Evolutionary conservation across 208 protist genomes (phyloP).

Genomic region (Leishmania martiniquensis): DNA sequence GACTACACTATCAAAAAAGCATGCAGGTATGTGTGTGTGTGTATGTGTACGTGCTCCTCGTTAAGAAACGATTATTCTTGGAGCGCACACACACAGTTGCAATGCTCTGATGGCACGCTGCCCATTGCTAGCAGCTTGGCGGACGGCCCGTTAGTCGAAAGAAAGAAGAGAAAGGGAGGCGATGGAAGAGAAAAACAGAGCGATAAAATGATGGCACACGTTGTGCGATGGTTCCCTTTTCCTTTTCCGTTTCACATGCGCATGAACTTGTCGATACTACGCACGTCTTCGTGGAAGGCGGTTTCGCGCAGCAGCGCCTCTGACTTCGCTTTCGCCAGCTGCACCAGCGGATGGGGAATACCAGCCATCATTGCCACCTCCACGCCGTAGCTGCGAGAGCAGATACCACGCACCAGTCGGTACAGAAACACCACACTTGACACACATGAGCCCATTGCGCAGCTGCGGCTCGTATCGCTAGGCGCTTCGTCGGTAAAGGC

Average conservation of each 20-base stretch:
- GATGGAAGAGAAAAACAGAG: conserved; percentile 1
- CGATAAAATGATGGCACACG: not conserved
- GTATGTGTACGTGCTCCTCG: not conserved
- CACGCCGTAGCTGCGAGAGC: conserved; percentile 89
- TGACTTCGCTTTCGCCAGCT: conserved; percentile 65
- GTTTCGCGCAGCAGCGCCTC: conserved; percentile 59
- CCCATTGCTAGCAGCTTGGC: not conserved
- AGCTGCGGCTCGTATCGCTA: conserved; percentile 17
- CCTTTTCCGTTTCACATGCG: not conserved
- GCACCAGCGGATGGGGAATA: conserved; percentile 59
- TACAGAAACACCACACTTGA: conserved; percentile 88
- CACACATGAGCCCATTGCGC: conserved; percentile 24
- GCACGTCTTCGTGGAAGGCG: conserved; percentile 61
- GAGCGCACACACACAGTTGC: not conserved
- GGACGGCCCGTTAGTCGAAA: not conserved
- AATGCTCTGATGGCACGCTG: not conserved
- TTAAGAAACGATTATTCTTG: not conserved
- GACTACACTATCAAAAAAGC: too few relatives aligned
- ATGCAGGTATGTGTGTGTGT: not conserved
- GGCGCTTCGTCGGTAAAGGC: not conserved
- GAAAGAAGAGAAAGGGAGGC: not conserved
- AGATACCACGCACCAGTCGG: conserved; percentile 85
- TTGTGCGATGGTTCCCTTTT: not conserved
- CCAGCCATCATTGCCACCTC: conserved; percentile 92
- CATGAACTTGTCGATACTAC: conserved; percentile 36